Evolutionary conservation across 768 basidiomycete species (phyloP), one percentile per base, ranked within the genome.

Genomic region (Hygrophoropsis aurantiaca): DNA sequence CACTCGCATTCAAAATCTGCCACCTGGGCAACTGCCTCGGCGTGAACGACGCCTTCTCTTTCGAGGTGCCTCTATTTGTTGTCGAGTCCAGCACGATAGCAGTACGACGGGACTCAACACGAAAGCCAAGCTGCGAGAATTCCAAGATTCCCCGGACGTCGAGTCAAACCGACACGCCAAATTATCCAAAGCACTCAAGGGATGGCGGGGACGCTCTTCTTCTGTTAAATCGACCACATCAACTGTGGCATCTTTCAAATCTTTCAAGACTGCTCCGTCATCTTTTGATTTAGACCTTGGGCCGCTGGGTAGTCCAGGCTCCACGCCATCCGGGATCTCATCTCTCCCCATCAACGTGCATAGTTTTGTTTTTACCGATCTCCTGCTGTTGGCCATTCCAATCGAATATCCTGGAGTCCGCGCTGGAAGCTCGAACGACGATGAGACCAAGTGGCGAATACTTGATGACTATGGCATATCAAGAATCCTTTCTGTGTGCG

Each of bases 1-100:
- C 11, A 61, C 67, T 5, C 75, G 78, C 0, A 79, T 94, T 50
- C 70, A 76, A 19, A 86, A 86, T 2, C 60, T 89, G 4, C 63
- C 75, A 2, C 59, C 72, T 1, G 66, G 72, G 1, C 77, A 72
- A 19, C 73, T 95, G 2, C 84, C 86, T 1, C 74, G 72, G 23
- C 74, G 91, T 34, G 89, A 89, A 48, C 78, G 94, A n/a, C 71
- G 84, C 33, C 71, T 95, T 11, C 69, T 94, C 32, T 77, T 79
- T 46, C 82, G 85, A 52, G 91, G 90, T 15, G 62, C 72, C 2
- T 66, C 92, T 6, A 52, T 48, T 21, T 66, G 58, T 27, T 60
- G 70, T 8, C 70, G 78, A 9, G 67, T 82, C 5, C 59, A 70
- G 36, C 64, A 65, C n/a, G 70, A 65, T 50, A 51, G 63, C 36